Conservation (phyloP, 2,329 filamentous ascomycete species). For the Claviceps arundinis region DNA sequence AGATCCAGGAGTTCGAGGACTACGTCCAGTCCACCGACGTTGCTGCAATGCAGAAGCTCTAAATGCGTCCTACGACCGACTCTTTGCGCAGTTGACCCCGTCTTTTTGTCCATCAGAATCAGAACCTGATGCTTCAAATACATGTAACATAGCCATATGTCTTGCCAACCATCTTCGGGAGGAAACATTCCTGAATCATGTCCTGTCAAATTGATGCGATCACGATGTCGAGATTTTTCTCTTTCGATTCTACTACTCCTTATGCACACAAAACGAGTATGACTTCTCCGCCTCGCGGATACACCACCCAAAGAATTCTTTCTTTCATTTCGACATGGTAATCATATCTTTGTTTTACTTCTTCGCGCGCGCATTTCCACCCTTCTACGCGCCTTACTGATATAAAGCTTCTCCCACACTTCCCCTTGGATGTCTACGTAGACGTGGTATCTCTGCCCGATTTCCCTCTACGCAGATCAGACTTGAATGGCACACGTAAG, state of each 20-base stretch:
- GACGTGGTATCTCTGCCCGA: no score
- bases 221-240: neutral
- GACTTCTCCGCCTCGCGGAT: no score
- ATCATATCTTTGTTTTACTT: neutral
- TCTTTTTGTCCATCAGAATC: neutral
- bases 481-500: neutral
- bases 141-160: neutral
- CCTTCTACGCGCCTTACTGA: neutral
- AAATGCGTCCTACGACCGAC: conserved; percentile 23
- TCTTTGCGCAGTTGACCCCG: neutral
- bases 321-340: neutral
- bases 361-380: neutral
- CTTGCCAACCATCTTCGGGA: neutral
- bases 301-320: neutral
- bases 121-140: neutral
- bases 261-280: no score
- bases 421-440: neutral
- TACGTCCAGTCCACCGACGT: conserved; percentile 91
- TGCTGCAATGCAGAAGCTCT: conserved; percentile 86
- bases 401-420: neutral
- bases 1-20: conserved; percentile 78
- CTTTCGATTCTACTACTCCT: no score
- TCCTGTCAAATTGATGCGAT: neutral
- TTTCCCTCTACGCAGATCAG: neutral
- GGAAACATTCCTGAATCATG: neutral